phyloP scores from a whole-genome alignment of 352 stramenopile species.

The Sclerospora graminicola region DNA sequence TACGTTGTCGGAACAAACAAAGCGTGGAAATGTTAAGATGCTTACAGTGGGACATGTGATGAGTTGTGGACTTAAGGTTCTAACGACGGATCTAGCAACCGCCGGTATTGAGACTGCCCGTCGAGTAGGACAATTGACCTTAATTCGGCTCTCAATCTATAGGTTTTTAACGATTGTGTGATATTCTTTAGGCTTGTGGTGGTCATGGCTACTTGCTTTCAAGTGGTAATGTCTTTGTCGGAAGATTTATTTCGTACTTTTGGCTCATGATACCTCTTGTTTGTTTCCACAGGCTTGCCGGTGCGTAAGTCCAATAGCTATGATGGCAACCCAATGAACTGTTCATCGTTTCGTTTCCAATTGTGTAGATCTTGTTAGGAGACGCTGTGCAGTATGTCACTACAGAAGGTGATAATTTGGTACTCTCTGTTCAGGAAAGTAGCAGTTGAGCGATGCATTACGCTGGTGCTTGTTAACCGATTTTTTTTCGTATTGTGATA shows the following conservation, averaged over 20 bases:
- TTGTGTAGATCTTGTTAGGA: conserved; percentile 52
- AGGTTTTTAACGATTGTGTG: not conserved
- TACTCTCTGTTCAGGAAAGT: conserved; percentile 86
- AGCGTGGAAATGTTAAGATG: conserved; percentile 27
- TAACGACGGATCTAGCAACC: conserved; percentile 38
- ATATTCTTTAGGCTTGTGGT: conserved; percentile 62
- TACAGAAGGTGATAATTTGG: conserved; percentile 93
- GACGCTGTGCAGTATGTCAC: conserved; percentile 92
- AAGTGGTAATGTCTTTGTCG: conserved; percentile 34
- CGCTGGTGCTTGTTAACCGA: no score
- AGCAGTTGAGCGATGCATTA: not conserved
- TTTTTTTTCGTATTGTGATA: not conserved
- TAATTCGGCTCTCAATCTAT: not conserved
- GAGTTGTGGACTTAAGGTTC: conserved; percentile 56
- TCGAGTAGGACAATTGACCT: conserved; percentile 17
- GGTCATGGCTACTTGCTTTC: conserved; percentile 90
- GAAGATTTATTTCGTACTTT: not conserved
- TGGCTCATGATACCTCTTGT: conserved; percentile 24
- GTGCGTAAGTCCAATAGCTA: conserved; percentile 62
- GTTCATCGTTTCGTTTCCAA: not conserved
- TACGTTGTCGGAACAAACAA: conserved; percentile 34
- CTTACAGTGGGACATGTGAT: conserved; percentile 45
- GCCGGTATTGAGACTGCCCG: conserved; percentile 40
- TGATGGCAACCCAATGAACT: conserved; percentile 20
- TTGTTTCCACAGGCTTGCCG: conserved; percentile 12